Evolutionary conservation across 208 protist genomes (phyloP).

Genomic region (Wallacemonas sp.): DNA sequence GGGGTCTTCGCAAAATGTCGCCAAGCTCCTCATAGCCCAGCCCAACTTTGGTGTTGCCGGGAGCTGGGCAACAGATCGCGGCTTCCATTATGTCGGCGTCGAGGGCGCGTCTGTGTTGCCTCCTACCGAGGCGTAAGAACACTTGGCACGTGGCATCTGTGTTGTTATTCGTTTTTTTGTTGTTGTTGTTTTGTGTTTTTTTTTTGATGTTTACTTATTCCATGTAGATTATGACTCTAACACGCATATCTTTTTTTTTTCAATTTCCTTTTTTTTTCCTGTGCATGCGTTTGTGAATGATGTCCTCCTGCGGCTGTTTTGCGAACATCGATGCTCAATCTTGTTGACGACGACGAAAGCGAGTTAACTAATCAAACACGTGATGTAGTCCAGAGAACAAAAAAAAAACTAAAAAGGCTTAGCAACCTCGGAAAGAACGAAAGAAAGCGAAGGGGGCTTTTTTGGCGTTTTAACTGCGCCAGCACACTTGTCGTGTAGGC

Average conservation of each 20-base stretch:
- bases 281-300: background rate
- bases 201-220: background rate
- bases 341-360: no score
- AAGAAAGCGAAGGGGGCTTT: no score
- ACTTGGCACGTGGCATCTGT: background rate
- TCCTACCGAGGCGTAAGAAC: background rate
- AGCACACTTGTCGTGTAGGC: no score
- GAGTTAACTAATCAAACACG: no score
- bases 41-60: conserved; percentile 18
- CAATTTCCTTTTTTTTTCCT: conserved; percentile 1
- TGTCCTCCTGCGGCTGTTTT: background rate
- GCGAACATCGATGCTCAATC: no score
- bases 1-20: conserved; percentile 10
- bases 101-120: conserved; percentile 24
- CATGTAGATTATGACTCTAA: background rate
- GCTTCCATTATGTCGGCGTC: conserved; percentile 36
- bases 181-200: background rate
- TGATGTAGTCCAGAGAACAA: no score
- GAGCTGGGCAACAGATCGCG: conserved; percentile 15
- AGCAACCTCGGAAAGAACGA: no score
- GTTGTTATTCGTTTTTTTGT: conserved; percentile 1
- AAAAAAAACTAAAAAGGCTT: no score
- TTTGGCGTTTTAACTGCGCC: no score
- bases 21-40: conserved; percentile 17
- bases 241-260: conserved; percentile 1